phyloP scores from a whole-genome alignment of 73 alveolate species.

The Paramecium primaurelia region DNA sequence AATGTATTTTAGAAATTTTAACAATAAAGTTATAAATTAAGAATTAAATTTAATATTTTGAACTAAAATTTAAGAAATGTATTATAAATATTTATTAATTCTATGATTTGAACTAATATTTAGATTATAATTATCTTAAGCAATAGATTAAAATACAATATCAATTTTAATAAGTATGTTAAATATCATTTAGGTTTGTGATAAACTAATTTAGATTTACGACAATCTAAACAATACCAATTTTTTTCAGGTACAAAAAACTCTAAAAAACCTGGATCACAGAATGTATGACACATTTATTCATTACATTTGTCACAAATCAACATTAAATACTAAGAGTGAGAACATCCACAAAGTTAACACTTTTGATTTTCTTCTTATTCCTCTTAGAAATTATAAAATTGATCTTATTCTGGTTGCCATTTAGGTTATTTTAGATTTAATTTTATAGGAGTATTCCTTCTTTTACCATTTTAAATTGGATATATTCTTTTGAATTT shows the following conservation, averaged over 20 bases:
- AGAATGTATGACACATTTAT: neutral
- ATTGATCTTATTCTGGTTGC: neutral
- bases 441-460: neutral
- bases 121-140: neutral
- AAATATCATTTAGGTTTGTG: neutral
- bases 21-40: neutral
- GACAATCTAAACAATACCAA: conserved; percentile 23
- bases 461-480: neutral
- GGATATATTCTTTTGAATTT: neutral
- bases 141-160: neutral
- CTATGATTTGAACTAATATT: neutral
- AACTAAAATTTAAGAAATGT: neutral
- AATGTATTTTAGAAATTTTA: too few species aligned
- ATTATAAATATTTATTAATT: neutral
- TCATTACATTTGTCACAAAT: conserved; percentile 17
- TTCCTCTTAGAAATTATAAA: neutral
- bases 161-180: neutral
- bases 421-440: neutral
- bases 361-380: neutral
- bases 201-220: neutral
- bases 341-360: neutral
- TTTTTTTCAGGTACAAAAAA: neutral
- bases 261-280: conserved; percentile 28
- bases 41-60: neutral
- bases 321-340: neutral